phyloP scores from a whole-genome alignment of 2,329 filamentous ascomycete species.

The Alternaria solani region DNA sequence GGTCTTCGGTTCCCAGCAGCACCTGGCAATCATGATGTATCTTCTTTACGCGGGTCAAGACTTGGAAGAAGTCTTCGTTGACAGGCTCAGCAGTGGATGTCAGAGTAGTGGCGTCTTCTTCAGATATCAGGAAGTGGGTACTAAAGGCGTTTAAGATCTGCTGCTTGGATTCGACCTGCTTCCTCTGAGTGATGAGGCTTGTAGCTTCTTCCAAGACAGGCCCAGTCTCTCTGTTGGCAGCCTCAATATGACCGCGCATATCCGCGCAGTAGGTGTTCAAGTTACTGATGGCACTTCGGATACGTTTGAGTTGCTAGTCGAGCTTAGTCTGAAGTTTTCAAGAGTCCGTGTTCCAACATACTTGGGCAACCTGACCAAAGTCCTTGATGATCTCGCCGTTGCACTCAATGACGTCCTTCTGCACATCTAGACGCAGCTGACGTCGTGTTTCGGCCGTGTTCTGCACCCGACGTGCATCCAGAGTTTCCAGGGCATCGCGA shows the following conservation, averaged over 20 bases:
- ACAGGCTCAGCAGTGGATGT: constrained; percentile 83
- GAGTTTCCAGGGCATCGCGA: constrained; percentile 78
- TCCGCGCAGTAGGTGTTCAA: constrained; percentile 81
- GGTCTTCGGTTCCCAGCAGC: constrained; percentile 87
- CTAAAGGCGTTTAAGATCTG: constrained; percentile 79
- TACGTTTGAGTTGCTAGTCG: constrained; percentile 80
- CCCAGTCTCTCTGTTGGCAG: constrained; percentile 77
- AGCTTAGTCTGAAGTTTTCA: constrained; percentile 32
- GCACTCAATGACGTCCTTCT: constrained; percentile 90
- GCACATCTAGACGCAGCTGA: constrained; percentile 80
- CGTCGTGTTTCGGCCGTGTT: constrained; percentile 83
- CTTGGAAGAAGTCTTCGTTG: constrained; percentile 82
- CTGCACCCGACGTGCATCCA: constrained; percentile 74
- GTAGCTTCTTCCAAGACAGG: constrained; percentile 81
- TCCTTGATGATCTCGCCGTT: constrained; percentile 89
- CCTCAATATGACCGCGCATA: constrained; percentile 78
- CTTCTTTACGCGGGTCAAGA: constrained; percentile 80
- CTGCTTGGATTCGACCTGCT: constrained; percentile 80
- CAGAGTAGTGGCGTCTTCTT: constrained; percentile 77
- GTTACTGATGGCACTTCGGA: constrained; percentile 78
- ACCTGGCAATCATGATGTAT: constrained; percentile 90
- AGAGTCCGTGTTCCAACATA: constrained; percentile 8
- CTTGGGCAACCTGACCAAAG: constrained; percentile 86
- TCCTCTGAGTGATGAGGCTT: constrained; percentile 74
- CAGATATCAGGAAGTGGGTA: constrained; percentile 82